Conservation (phyloP, 805 yeast genomes). For the Candida pseudofarinosa region DNA sequence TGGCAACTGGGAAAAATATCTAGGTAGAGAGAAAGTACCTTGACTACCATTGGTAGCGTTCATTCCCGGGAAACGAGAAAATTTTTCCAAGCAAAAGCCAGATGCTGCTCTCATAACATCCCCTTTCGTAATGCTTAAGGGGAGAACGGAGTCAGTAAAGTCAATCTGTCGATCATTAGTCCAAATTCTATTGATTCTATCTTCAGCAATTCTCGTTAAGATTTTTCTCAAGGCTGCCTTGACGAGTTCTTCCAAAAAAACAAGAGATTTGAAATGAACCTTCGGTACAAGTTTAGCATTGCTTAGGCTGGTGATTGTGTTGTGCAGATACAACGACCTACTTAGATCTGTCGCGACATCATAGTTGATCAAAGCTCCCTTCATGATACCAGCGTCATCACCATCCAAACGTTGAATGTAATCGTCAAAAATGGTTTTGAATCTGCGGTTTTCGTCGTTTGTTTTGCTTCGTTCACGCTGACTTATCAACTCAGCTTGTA, state of each 20-base stretch:
- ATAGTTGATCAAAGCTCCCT: constrained; percentile 4
- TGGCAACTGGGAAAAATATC: constrained; percentile 1
- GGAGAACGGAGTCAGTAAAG: neutral
- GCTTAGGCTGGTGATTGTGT: constrained; percentile 4
- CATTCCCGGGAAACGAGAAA: neutral
- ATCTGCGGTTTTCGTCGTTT: constrained; percentile 12
- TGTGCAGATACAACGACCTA: constrained; percentile 4
- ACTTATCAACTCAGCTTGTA: constrained; percentile 23
- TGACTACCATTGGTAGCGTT: neutral
- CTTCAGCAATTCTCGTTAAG: constrained; percentile 11
- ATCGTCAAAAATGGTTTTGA: constrained; percentile 4
- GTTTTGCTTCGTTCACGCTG: constrained; percentile 14
- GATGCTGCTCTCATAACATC: neutral
- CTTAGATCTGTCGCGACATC: constrained; percentile 4
- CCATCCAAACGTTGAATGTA: constrained; percentile 5
- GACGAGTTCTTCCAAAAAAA: constrained; percentile 18
- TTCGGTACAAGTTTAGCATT: constrained; percentile 7
- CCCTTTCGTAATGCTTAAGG: neutral
- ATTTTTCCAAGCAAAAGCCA: neutral
- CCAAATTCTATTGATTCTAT: constrained; percentile 9
- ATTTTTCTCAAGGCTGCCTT: constrained; percentile 12
- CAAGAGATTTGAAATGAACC: constrained; percentile 10
- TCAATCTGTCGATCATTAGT: constrained; percentile 2
- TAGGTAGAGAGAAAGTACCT: neutral
- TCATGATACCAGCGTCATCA: constrained; percentile 5